Base-by-base conservation (phyloP, 2,329 filamentous ascomycete species). In the Calonectria multiphialidica region DNA sequence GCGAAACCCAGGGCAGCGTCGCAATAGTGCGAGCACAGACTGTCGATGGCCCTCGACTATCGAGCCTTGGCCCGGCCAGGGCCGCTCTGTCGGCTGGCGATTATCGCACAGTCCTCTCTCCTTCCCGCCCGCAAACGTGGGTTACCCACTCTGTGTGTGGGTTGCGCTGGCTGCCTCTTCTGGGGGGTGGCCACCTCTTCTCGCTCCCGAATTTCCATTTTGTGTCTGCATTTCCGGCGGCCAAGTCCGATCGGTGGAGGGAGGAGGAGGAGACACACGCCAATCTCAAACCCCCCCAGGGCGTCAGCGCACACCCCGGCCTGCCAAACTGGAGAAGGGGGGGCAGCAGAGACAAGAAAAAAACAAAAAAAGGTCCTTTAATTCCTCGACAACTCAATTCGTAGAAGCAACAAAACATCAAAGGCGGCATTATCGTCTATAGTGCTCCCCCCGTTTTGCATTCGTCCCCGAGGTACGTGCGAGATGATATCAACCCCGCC, bases 401-500 rank as follows among this genome's bases (percentile, higher is more conserved):
- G 7, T 13, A n/a, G 5, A 7, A 23, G 12, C 1, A 28, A 55
- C 18, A 21, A 55, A 5, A 28, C 5, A 18, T n/a, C 30, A 55
- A 35, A 15, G 30, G 37, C 50, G 62, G 63, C 66, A 72, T 72
- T 62, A 72, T 72, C 55, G 71, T 47, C 28, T 28, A 69, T 53
- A 65, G 61, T 66, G 47, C 40, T 33, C 6, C 21, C 35, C 45
- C 61, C 45, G n/a, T 37, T 57, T 57, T 13, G 50, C 50, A 30
- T 33, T 53, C 25, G 37, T 33, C 40, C 18, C 16, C 45, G 45
- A 35, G 18, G 62, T 62, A 63, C 76, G 66, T 70, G 68, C 59
- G 33, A 59, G 63, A 72, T 75, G 50, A 53, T 66, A 45, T 44
- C 13, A 25, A 66, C 69, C 66, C 65, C 71, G 66, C 57, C 61